Base-by-base conservation (phyloP, 148 eudicot species). In the Heliosperma pusillum region DNA sequence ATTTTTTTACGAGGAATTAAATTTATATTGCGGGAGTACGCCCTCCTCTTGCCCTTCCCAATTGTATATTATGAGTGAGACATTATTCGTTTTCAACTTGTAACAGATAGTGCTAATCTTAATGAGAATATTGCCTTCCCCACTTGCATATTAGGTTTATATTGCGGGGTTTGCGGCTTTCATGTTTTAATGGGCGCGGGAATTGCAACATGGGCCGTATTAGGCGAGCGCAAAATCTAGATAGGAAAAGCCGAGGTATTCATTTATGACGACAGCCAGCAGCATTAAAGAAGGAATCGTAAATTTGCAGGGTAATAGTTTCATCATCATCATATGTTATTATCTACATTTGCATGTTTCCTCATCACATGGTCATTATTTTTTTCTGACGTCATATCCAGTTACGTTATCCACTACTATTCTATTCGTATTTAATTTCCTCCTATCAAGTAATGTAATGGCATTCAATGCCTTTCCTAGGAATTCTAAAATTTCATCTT, bases 391-490 rank as follows among this genome's bases (percentile, higher is more conserved):
- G 16, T 69, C 47, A 66, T 66, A 8, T 66, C 45, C 5, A 17
- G 11, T 42, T 19, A 25, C 55, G 55, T 50, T 62, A 62, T 62
- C 66, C 66, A 64, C 40, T 64, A 13, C 19, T 29, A 64, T 21
- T 24, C 5, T 3, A 1, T 8, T 13, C 9, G 11, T 66, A 66
- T 70, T 70, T 70, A 70, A 24, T 70, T 52, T 25, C 60, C 60
- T 53, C 26, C 16, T 70, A 70, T 70, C 73, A 25, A 52, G 0
- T 50, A 16, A 45, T 20, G 30, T 44, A 1, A 69, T 17, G 1
- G 36, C 73, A 70, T 70, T 70, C 6, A 70, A 50, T 70, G 59
- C 2, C 4, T 53, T 70, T 70, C 60, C 73, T 70, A 50, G 59
- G 29, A 50, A 25, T 70, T 70, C 73, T 50, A 53, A 70, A 70